Evolutionary conservation across 2,329 filamentous ascomycete species (phyloP).

Genomic region (Colletotrichum tropicicola): DNA sequence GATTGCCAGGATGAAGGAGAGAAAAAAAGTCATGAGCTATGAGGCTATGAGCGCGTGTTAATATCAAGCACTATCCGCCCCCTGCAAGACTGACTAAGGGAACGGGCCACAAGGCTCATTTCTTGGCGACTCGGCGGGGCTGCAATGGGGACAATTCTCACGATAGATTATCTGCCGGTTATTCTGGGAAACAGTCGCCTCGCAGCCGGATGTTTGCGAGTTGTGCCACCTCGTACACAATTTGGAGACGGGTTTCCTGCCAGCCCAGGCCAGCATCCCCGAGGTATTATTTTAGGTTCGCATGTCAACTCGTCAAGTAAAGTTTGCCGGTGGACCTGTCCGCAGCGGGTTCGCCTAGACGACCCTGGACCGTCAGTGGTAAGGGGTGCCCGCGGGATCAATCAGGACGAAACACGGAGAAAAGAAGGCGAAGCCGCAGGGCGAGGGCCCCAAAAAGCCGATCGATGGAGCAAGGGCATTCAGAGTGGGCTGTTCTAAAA

Average conservation of each 20-base stretch:
- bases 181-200: conserved; percentile 9
- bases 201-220: not conserved
- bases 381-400: not conserved
- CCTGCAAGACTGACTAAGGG: conserved; percentile 8
- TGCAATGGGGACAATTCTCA: not conserved
- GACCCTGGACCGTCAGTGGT: not conserved
- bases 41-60: conserved; percentile 7
- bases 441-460: not conserved
- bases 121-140: conserved; percentile 2
- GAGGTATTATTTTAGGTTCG: conserved; percentile 8
- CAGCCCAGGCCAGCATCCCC: too few relatives aligned
- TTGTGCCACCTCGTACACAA: not conserved
- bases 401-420: conserved; percentile 26
- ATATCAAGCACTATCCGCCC: conserved; percentile 9
- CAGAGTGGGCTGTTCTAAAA: not conserved
- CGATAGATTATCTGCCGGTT: not conserved
- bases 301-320: conserved; percentile 20
- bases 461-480: conserved; percentile 11
- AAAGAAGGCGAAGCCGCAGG: not conserved
- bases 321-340: conserved; percentile 6
- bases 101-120: conserved; percentile 7
- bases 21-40: not conserved
- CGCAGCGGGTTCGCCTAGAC: conserved; percentile 12
- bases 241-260: not conserved
- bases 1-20: not conserved